Evolutionary conservation across 768 basidiomycete genomes (phyloP).

Genomic region (Floccularia luteovirens): DNA sequence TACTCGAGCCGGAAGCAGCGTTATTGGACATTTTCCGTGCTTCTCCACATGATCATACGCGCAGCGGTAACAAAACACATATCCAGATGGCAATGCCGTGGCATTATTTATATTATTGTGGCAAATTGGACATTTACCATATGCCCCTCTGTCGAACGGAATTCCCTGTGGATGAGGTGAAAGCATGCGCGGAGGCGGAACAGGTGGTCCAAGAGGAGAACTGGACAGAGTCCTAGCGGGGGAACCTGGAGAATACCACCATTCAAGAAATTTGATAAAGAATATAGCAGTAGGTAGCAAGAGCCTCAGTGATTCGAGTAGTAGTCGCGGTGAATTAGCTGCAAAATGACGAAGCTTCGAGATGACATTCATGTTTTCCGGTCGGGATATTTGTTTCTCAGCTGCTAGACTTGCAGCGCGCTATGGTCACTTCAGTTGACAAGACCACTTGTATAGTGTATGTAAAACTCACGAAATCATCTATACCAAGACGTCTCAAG

Average conservation of each 20-base stretch:
- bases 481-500: constrained; percentile 68
- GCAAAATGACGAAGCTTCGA: constrained; percentile 40
- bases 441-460: constrained; percentile 1
- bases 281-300: constrained; percentile 88
- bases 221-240: constrained; percentile 69
- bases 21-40: constrained; percentile 80
- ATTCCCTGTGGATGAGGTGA: constrained; percentile 69
- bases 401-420: constrained; percentile 28
- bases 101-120: constrained; percentile 69
- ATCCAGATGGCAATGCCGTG: constrained; percentile 85
- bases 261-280: constrained; percentile 93
- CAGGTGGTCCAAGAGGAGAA: constrained; percentile 56
- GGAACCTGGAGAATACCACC: constrained; percentile 97
- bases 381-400: constrained; percentile 19
- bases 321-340: constrained; percentile 45
- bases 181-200: constrained; percentile 73
- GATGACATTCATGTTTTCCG: constrained; percentile 26
- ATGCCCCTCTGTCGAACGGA: constrained; percentile 51
- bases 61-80: constrained; percentile 93
- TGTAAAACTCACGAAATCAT: constrained; percentile 64
- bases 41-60: constrained; percentile 77
- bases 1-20: constrained; percentile 62
- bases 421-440: constrained; percentile 18
- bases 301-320: constrained; percentile 73
- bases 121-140: constrained; percentile 87